These are phyloP conservation scores for Ophiocordyceps camponoti-saundersi DNA, from an alignment of 2,329 filamentous ascomycete genomes.

Conservation along the genomic window DNA sequence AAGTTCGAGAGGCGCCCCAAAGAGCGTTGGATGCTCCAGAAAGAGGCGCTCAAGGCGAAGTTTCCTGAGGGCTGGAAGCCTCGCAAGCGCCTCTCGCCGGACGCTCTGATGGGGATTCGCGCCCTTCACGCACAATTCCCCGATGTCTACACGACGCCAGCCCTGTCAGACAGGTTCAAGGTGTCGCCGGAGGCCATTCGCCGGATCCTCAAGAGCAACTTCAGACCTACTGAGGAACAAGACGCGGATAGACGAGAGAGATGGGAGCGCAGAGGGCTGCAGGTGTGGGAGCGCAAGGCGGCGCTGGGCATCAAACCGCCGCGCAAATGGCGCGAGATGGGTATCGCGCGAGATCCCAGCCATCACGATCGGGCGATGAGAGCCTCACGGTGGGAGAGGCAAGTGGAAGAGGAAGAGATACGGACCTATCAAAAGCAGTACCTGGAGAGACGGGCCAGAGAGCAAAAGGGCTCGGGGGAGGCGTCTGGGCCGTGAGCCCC, in stretches of 20 bases:
- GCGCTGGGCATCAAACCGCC: slow-evolving; percentile 46
- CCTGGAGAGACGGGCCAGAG: slow-evolving; percentile 6
- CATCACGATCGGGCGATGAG: slow-evolving; percentile 20
- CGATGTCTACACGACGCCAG: slow-evolving; percentile 54
- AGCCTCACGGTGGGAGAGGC: slow-evolving; percentile 9
- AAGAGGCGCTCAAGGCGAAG: slow-evolving; percentile 49
- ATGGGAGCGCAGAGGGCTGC: slow-evolving; percentile 44
- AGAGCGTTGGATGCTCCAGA: background rate
- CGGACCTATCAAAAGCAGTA: slow-evolving; percentile 4
- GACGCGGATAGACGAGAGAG: slow-evolving; percentile 38
- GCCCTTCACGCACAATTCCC: slow-evolving; percentile 66
- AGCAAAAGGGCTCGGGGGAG: background rate
- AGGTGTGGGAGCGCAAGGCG: slow-evolving; percentile 41
- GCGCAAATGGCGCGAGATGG: slow-evolving; percentile 38
- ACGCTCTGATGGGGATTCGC: slow-evolving; percentile 79
- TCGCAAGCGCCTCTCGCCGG: slow-evolving; percentile 73
- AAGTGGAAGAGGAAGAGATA: slow-evolving; percentile 13
- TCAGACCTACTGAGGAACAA: slow-evolving; percentile 44
- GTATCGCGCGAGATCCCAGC: slow-evolving; percentile 25
- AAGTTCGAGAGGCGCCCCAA: background rate
- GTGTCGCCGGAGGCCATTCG: slow-evolving; percentile 78
- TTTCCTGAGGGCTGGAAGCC: slow-evolving; percentile 72
- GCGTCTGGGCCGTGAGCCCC: background rate
- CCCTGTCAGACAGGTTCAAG: slow-evolving; percentile 63
- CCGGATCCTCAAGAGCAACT: slow-evolving; percentile 69